Base-by-base conservation (phyloP, 2,329 filamentous ascomycete genomes). In the Thelonectria olida region DNA sequence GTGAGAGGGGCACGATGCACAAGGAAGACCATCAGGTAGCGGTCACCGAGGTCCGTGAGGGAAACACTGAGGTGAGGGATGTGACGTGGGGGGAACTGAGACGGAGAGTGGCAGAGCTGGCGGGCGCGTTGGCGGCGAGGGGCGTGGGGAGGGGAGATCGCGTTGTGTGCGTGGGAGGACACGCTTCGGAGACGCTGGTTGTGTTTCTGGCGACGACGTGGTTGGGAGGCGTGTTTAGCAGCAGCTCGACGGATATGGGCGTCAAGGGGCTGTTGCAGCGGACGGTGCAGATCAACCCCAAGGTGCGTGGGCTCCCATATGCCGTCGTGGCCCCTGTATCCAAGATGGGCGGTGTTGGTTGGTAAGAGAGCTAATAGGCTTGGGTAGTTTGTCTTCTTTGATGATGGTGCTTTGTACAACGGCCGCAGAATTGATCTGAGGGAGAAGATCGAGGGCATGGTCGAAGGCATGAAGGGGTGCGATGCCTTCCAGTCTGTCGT, bases 231-330 rank as follows among this genome's bases (percentile, higher is more conserved):
- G 74, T 96, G 1, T 96, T 96, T 73, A 91, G 88, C 66, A 91
- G 87, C 48, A 90, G 86, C 54, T 92, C 89, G 7, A 95, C 92
- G 0, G 92, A 96, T 75, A 96, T 96, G 89, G 92, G 92, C 0
- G 88, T 90, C 13, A 88, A 89, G 64, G 92, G 92, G 0, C 85
- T 96, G 17, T 70, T 96, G 67, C 91, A 96, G 75, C 82, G 92
- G 31, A 81, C 92, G 23, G 78, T 88, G 49, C 92, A 96, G 79
- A 88, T 96, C 61, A 83, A 89, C 66, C 92, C 93, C 4, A 89
- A 87, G 79, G 83, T 85, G 65, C 54, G 78, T 41, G 5, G 4
- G 23, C 13, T 31, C 17, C 31, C 7, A 34, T 34, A 15, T 12
- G 7, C 2, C 31, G 12, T 4, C 8, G 31, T 15, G 31, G n/a